Base-by-base conservation (phyloP, 1,139 yeast genomes). In the Blastobotrys capitulatus region DNA sequence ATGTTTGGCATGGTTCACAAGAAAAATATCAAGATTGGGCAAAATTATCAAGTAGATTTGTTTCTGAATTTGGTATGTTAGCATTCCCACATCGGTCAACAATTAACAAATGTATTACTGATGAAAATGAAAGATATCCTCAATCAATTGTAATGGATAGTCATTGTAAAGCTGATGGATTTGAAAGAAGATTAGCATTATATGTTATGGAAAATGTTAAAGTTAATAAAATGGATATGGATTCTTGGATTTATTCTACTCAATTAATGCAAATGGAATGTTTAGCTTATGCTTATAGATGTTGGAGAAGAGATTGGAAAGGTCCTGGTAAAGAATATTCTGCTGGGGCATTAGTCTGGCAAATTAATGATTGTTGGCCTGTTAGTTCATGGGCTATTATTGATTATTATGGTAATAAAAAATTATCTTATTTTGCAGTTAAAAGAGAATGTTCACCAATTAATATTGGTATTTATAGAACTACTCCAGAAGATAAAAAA, bases 361-460 rank as follows among this genome's bases (percentile, higher is more conserved):
- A 75, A 58, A 60, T 73, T 22, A 75, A 76, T 52, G 80, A 76
- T 57, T 76, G 79, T 56, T 75, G 78, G 77, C 79, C 79, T 2
- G 74, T 67, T 8, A 65, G 76, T 2, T 67, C 74, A 20, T 76
- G 80, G 80, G 65, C 78, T 1, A 61, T 74, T 29, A 62, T 71
- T 34, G 80, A 75, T 57, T 73, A 62, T 58, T 68, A 63, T 50
- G 57, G 59, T 22, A 60, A 68, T 15, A 77, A 77, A 7, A 76
- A 76, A 58, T 60, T 76, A 48, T 73, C 75, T 0, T 76, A 68
- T 57, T 76, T 71, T 54, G 70, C 77, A 2, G 66, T 76, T 29
- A 74, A 72, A 57, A 64, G 80, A 53, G 79, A 75, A 58, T 60
- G 70, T 49, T 53, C 56, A n/a, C 65, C 70, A 0, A 44, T 72